Evolutionary conservation across 257 asterid species (phyloP).

Genomic region (Mitragyna speciosa): DNA sequence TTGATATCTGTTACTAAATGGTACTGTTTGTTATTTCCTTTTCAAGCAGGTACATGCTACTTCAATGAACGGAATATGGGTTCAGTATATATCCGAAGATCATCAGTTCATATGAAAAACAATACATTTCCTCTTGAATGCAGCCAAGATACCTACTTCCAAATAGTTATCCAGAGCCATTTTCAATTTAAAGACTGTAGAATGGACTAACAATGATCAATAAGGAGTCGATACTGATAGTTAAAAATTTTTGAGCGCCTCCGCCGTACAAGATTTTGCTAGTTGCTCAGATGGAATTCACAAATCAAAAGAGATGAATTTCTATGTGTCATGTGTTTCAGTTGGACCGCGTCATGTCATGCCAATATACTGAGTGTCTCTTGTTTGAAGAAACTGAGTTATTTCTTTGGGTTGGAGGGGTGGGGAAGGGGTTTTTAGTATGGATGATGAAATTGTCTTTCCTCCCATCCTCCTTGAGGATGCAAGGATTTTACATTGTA

Average conservation of each 20-base stretch:
- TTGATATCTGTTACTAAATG: background rate
- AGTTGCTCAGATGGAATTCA: background rate
- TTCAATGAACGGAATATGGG: too few species aligned
- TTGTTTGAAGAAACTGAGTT: background rate
- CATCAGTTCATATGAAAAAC: background rate
- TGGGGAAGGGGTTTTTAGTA: background rate
- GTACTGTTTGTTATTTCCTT: background rate
- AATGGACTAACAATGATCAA: background rate
- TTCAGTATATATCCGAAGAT: background rate
- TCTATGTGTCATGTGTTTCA: background rate
- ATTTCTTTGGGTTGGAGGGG: background rate
- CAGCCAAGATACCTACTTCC: background rate
- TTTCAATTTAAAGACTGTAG: background rate
- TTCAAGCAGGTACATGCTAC: background rate
- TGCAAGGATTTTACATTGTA: background rate
- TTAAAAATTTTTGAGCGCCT: background rate
- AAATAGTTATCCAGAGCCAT: background rate
- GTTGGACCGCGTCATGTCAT: background rate
- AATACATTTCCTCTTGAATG: background rate
- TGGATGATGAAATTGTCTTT: background rate
- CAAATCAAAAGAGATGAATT: background rate
- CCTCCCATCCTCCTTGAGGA: background rate
- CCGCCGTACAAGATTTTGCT: background rate
- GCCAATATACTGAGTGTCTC: background rate
- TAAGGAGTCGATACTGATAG: background rate